phyloP scores from a whole-genome alignment of 768 basidiomycete genomes.

The Termitomyces sp. region DNA sequence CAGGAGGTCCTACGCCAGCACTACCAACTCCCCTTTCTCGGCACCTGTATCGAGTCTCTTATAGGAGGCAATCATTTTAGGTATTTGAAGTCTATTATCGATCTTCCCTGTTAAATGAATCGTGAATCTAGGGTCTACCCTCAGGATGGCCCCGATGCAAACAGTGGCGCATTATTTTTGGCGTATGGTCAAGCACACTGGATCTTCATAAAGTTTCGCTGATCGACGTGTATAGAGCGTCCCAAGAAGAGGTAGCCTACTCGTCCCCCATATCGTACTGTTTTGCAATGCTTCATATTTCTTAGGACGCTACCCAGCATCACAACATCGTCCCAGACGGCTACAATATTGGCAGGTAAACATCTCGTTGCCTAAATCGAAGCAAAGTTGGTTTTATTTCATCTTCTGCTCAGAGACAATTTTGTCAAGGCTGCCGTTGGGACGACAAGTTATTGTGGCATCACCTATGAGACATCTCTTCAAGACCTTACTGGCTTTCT shows the following conservation, averaged over 20 bases:
- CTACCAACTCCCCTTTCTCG: conserved; percentile 57
- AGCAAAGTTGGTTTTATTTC: background rate
- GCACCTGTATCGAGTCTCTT: conserved; percentile 66
- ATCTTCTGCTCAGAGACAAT: conserved; percentile 14
- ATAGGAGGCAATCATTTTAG: conserved; percentile 67
- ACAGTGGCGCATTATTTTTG: conserved; percentile 17
- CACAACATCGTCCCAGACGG: conserved; percentile 17
- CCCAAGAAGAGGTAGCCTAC: conserved; percentile 3
- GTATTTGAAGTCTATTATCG: conserved; percentile 21
- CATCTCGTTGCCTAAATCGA: background rate
- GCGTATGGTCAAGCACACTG: conserved; percentile 9
- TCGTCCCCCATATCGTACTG: background rate
- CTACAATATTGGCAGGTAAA: conserved; percentile 19
- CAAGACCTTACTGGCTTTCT: conserved; percentile 36
- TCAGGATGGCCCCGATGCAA: conserved; percentile 17
- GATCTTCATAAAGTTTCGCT: background rate
- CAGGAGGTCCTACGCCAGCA: conserved; percentile 66
- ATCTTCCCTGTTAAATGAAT: background rate
- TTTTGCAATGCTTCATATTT: background rate
- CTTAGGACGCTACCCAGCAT: conserved; percentile 11
- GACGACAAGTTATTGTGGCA: conserved; percentile 21
- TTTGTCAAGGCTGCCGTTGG: conserved; percentile 34
- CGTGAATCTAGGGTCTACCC: conserved; percentile 10
- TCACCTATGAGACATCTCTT: conserved; percentile 32
- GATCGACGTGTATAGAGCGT: background rate